phyloP scores from a whole-genome alignment of 2,329 filamentous ascomycete species.

The Beauveria medogensis region DNA sequence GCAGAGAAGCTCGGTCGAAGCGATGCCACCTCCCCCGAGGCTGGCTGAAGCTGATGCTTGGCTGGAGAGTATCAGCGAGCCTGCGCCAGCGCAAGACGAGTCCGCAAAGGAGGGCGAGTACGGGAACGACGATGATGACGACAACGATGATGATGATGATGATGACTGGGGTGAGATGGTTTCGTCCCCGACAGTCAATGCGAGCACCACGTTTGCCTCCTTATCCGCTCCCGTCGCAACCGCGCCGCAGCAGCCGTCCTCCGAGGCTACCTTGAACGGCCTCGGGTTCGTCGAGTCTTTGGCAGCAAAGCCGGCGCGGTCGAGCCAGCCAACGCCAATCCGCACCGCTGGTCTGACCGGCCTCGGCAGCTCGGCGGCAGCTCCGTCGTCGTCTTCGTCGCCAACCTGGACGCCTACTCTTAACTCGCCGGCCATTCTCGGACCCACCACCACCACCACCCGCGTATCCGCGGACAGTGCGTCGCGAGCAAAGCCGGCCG shows the following conservation, averaged over 20 bases:
- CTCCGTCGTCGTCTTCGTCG: not conserved
- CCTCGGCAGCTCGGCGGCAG: not conserved
- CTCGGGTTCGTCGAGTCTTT: not conserved
- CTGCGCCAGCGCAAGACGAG: not conserved
- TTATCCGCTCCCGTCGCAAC: not conserved
- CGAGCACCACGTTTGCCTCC: not conserved
- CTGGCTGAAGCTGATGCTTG: not conserved
- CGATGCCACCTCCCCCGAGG: constrained; percentile 2
- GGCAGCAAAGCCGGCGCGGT: not conserved
- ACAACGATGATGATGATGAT: constrained; percentile 32
- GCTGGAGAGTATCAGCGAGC: not conserved
- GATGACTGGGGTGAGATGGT: constrained; percentile 58
- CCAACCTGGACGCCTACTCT: constrained; percentile 2
- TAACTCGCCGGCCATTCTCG: not conserved
- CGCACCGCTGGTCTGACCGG: not conserved
- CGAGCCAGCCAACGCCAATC: not conserved
- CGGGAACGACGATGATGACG: not conserved
- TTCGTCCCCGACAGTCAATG: constrained; percentile 20
- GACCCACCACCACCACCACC: not conserved
- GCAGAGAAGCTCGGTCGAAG: constrained; percentile 16
- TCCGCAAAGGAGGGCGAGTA: not conserved
- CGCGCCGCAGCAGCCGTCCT: not conserved
- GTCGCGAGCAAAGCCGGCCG: no score
- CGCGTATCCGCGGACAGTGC: not conserved
- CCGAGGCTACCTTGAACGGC: not conserved